Base-by-base conservation (phyloP, 805 yeast genomes). In the Barnettozyma pratensis region DNA sequence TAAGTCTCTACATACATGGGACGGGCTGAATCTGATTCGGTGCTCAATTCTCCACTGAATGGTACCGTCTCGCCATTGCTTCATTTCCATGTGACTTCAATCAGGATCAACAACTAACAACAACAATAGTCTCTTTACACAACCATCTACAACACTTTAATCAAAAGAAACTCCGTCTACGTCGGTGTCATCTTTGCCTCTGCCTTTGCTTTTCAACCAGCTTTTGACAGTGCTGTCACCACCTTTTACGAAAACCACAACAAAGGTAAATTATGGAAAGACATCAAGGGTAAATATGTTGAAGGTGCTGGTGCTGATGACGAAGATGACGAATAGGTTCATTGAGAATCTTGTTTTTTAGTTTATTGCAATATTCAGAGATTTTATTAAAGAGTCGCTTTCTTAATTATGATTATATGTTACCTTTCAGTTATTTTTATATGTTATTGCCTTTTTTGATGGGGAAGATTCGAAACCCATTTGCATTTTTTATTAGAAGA, bases 91-190 rank as follows among this genome's bases (percentile, higher is more conserved):
- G 2, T 19, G 19, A 19, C 19, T 19, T 19, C 19, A 19, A 19
- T 19, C 19, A 19, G 19, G 19, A 19, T 19, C 19, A 19, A 3
- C 19, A 19, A 19, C 19, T 19, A 19, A 19, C 19, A 19, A 19
- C 19, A 19, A 3, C 19, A 19, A 19, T 19, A 65, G 72, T 60
- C 73, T 50, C 59, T 68, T 58, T 63, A 70, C 59, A 64, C 85
- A 40, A 66, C 79, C 41, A 62, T 82, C 53, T 81, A 79, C 79
- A 83, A 81, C 78, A 69, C 75, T 36, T 60, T 85, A 48, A 83
- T 87, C 79, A 88, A 88, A 80, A 87, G 97, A 79, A 91, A 92
- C 81, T 80, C 97, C 42, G 75, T 85, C 54, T 88, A 78, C 71
- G 96, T 91, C 54, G 87, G 88, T 56, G 75, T 94, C 54, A 75